Percentiles rank a stretch among this genome's conserved stretches.
phyloP scores from a whole-genome alignment of 2,329 filamentous ascomycete genomes.

The Apiospora saccharicola region DNA sequence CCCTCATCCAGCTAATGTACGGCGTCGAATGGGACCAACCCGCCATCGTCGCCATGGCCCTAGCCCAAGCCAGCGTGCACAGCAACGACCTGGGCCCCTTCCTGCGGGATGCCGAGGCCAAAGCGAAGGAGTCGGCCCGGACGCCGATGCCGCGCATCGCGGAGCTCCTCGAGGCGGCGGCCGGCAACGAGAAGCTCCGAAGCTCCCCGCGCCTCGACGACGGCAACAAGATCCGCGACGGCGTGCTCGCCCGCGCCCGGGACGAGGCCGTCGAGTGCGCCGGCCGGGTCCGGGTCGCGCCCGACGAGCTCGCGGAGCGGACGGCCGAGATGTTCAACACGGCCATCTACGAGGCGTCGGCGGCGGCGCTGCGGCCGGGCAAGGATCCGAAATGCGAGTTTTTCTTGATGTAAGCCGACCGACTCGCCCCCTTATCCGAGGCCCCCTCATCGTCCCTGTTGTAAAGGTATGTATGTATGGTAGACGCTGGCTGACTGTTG shows the following conservation, averaged over 20 bases:
- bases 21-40: constrained; percentile 85
- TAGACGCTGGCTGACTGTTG: too few relatives aligned
- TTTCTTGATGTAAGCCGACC: constrained; percentile 70
- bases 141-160: constrained; percentile 54
- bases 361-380: constrained; percentile 67
- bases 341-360: constrained; percentile 55
- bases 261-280: constrained; percentile 70
- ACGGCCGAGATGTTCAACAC: constrained; percentile 74
- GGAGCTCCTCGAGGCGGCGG: constrained; percentile 68
- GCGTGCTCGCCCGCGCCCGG: constrained; percentile 68
- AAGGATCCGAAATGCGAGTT: constrained; percentile 83
- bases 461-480: too few relatives aligned
- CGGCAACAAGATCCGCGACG: constrained; percentile 71
- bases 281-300: constrained; percentile 62
- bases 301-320: constrained; percentile 63
- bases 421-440: too few relatives aligned
- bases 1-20: constrained; percentile 85
- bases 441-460: too few relatives aligned
- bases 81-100: constrained; percentile 60
- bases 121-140: constrained; percentile 43
- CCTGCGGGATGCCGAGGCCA: constrained; percentile 60
- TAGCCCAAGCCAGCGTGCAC: constrained; percentile 81
- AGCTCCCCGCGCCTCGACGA: constrained; percentile 59
- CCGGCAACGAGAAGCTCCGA: constrained; percentile 62
- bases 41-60: constrained; percentile 79